A percentile compares a stretch with the other conserved stretches of the same genome.
phyloP scores from a whole-genome alignment of 2,329 filamentous ascomycete genomes.

The Phialocephala sp. region DNA sequence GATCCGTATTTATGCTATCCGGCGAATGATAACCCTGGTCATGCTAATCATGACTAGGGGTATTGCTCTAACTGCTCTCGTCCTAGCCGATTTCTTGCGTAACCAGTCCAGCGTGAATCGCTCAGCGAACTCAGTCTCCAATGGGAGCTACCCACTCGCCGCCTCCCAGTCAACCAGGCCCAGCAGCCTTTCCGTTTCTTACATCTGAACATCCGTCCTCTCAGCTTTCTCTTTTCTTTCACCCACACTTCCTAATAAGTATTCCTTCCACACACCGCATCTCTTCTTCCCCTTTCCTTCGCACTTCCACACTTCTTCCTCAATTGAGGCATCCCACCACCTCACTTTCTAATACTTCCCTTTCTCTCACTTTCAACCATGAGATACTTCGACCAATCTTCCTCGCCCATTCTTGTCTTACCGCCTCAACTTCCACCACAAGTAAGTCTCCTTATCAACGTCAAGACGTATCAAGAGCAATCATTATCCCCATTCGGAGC shows the following conservation, averaged over 20 bases:
- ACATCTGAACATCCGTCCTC: conserved; percentile 18
- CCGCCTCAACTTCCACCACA: conserved; percentile 38
- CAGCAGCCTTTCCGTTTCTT: conserved; percentile 24
- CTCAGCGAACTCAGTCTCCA: not conserved
- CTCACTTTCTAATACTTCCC: conserved; percentile 17
- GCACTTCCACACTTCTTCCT: conserved; percentile 15
- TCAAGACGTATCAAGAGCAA: conserved; percentile 3
- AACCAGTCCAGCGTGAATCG: conserved; percentile 17
- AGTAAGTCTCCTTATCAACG: conserved; percentile 20
- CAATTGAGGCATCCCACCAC: conserved; percentile 23
- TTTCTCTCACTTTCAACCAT: conserved; percentile 28
- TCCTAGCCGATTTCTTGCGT: conserved; percentile 14
- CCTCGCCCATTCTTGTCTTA: conserved; percentile 38
- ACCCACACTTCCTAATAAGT: conserved; percentile 29
- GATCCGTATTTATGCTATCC: not conserved
- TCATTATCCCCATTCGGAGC: not conserved
- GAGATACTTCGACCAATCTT: conserved; percentile 39
- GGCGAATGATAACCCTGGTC: conserved; percentile 8
- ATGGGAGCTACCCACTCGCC: conserved; percentile 19
- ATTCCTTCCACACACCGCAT: conserved; percentile 19
- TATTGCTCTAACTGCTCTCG: not conserved
- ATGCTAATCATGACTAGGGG: conserved; percentile 3
- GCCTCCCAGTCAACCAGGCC: conserved; percentile 26
- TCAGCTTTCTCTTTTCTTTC: conserved; percentile 20
- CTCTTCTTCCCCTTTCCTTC: conserved; percentile 15